A percentile compares a stretch with the other conserved stretches of the same genome.
phyloP scores from a whole-genome alignment of 306 rosid species.

The Lathyrus oleraceus region DNA sequence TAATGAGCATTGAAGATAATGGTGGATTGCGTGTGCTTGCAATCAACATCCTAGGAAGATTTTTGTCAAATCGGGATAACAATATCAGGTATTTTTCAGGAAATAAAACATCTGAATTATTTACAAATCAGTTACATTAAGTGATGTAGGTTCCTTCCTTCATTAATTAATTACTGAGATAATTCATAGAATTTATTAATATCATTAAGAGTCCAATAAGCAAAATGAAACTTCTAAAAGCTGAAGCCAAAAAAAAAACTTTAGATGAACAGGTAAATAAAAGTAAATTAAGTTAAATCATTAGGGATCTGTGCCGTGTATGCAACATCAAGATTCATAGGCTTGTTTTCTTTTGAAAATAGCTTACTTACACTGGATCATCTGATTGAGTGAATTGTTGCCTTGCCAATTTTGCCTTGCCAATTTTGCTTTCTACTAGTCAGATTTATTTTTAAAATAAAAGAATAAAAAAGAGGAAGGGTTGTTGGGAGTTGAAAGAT shows the following conservation, averaged over 20 bases:
- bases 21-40: conserved; percentile 99
- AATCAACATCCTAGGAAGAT: conserved; percentile 93
- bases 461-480: conserved; percentile 2
- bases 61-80: conserved; percentile 95
- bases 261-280: not conserved
- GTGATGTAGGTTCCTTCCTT: conserved; percentile 6
- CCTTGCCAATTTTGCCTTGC: conserved; percentile 8
- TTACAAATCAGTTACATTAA: not conserved
- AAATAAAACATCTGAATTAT: conserved; percentile 29
- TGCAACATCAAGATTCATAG: conserved; percentile 11
- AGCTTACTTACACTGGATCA: conserved; percentile 1
- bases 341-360: conserved; percentile 7
- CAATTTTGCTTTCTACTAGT: conserved; percentile 3
- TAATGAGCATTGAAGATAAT: conserved; percentile 94
- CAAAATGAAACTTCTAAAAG: conserved; percentile 15
- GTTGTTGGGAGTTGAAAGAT: not conserved
- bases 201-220: not conserved
- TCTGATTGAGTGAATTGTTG: conserved; percentile 26
- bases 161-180: conserved; percentile 11
- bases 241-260: not conserved
- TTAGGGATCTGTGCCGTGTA: not conserved
- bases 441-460: not conserved
- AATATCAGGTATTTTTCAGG: conserved; percentile 73
- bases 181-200: not conserved
- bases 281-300: conserved; percentile 8